Evolutionary conservation across 1,139 yeast species (phyloP).

Genomic region (Yamadazyma diospyri): DNA sequence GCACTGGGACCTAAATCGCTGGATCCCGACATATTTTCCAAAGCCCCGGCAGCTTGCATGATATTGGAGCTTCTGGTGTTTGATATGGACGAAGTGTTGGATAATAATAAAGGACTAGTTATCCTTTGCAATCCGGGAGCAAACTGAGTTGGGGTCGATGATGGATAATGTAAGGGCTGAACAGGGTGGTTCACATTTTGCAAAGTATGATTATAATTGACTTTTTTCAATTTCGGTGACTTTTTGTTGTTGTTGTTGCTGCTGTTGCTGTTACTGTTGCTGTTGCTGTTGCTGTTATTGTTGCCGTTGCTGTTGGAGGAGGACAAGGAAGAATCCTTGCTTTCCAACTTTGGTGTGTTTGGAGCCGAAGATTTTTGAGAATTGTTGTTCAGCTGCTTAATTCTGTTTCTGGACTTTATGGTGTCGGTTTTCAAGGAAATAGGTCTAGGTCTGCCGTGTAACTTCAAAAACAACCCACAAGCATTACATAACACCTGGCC

Average conservation of each 20-base stretch:
- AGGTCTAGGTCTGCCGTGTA: constrained; percentile 92
- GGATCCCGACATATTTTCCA: constrained; percentile 46
- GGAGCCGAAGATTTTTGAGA: constrained; percentile 33
- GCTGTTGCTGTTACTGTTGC: not conserved
- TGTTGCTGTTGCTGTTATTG: constrained; percentile 1
- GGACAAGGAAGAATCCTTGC: no score
- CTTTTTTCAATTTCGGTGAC: constrained; percentile 30
- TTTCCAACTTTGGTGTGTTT: constrained; percentile 45
- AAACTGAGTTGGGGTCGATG: constrained; percentile 67
- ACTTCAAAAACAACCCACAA: constrained; percentile 84
- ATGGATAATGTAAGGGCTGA: constrained; percentile 62
- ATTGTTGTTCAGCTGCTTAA: constrained; percentile 35
- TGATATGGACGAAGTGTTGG: constrained; percentile 41
- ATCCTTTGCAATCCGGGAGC: constrained; percentile 62
- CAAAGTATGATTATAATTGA: constrained; percentile 13
- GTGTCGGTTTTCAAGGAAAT: constrained; percentile 88
- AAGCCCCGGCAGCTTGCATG: constrained; percentile 57
- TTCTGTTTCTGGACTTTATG: constrained; percentile 84
- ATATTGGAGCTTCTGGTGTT: constrained; percentile 28
- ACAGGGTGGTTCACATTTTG: constrained; percentile 28
- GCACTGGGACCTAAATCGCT: constrained; percentile 47
- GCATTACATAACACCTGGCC: constrained; percentile 95
- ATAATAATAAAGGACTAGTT: constrained; percentile 59
- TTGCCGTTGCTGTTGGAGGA: constrained; percentile 2
- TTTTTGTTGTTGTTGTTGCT: constrained; percentile 16